phyloP scores from a whole-genome alignment of 2,329 filamentous ascomycete species.

The Fusarium sp. region DNA sequence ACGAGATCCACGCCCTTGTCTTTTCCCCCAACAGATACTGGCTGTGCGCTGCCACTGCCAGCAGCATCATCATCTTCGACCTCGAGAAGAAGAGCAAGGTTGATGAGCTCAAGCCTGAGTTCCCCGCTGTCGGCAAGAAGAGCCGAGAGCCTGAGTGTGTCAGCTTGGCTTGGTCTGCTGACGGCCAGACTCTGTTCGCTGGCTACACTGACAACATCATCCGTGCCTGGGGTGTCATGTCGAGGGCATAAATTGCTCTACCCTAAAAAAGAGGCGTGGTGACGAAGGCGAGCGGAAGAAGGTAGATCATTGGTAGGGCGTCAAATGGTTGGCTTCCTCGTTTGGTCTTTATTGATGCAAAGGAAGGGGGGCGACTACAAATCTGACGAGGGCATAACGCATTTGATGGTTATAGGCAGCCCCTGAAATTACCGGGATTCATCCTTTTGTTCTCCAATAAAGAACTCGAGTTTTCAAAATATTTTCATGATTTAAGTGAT shows the following conservation, averaged over 20 bases:
- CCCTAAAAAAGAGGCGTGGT: constrained; percentile 40
- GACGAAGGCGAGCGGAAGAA: constrained; percentile 44
- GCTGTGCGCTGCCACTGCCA: constrained; percentile 97
- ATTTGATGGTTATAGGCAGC: constrained; percentile 51
- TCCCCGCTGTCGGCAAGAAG: constrained; percentile 98
- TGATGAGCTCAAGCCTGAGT: constrained; percentile 99
- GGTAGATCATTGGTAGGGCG: constrained; percentile 58
- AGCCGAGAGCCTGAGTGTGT: constrained; percentile 98
- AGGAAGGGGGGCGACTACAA: constrained; percentile 48
- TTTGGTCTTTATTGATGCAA: constrained; percentile 56
- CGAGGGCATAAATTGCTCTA: constrained; percentile 73
- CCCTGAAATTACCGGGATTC: constrained; percentile 52
- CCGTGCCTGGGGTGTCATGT: constrained; percentile 98
- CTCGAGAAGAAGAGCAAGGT: constrained; percentile 99
- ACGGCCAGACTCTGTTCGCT: constrained; percentile 98
- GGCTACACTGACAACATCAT: constrained; percentile 99
- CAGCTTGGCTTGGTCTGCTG: constrained; percentile 95
- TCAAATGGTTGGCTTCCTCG: constrained; percentile 58
- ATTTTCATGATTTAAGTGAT: constrained; percentile 1
- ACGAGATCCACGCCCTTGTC: constrained; percentile 99
- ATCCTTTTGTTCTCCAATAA: constrained; percentile 53
- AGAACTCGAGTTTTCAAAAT: constrained; percentile 47
- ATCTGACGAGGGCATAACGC: constrained; percentile 50
- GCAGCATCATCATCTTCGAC: constrained; percentile 99
- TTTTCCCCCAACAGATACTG: constrained; percentile 99